A percentile compares a stretch with the other conserved stretches of the same genome.
Evolutionary conservation across 768 basidiomycete species (phyloP).

Genomic region (Hericium rajendrae): DNA sequence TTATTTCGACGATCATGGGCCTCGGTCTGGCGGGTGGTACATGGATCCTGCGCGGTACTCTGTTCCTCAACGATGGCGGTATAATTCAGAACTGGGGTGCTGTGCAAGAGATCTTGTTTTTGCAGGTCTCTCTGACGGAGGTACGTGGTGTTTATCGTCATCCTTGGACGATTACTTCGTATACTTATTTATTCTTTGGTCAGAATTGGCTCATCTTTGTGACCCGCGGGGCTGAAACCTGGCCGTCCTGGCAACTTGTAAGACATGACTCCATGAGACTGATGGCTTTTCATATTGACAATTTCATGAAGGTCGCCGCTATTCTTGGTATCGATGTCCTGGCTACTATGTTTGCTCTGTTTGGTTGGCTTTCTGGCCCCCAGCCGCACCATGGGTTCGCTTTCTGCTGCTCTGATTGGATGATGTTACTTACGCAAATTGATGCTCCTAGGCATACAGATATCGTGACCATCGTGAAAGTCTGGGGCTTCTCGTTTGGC

Average conservation of each 20-base stretch:
- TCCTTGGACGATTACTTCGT: neutral
- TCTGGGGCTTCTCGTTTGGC: conserved; percentile 33
- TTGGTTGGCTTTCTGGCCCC: conserved; percentile 34
- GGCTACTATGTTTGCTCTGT: conserved; percentile 30
- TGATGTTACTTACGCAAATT: neutral
- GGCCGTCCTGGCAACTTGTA: conserved; percentile 31
- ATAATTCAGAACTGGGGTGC: conserved; percentile 36
- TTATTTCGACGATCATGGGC: conserved; percentile 33
- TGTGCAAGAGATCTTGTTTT: conserved; percentile 37
- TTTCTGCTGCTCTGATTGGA: conserved; percentile 1
- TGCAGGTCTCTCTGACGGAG: conserved; percentile 40
- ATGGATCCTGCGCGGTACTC: conserved; percentile 35
- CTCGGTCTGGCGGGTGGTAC: conserved; percentile 19
- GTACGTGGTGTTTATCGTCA: conserved; percentile 8
- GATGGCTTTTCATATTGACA: neutral
- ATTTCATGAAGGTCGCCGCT: conserved; percentile 19
- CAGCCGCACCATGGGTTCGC: conserved; percentile 20
- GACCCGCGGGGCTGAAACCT: conserved; percentile 23
- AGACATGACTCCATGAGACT: neutral
- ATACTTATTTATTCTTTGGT: neutral
- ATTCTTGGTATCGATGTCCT: conserved; percentile 32
- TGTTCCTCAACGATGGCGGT: conserved; percentile 29
- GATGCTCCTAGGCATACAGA: conserved; percentile 19
- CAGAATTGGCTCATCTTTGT: conserved; percentile 21
- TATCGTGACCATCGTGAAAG: conserved; percentile 32